phyloP scores from a whole-genome alignment of 164 flowering plant species.

The Buxus sempervirens region DNA sequence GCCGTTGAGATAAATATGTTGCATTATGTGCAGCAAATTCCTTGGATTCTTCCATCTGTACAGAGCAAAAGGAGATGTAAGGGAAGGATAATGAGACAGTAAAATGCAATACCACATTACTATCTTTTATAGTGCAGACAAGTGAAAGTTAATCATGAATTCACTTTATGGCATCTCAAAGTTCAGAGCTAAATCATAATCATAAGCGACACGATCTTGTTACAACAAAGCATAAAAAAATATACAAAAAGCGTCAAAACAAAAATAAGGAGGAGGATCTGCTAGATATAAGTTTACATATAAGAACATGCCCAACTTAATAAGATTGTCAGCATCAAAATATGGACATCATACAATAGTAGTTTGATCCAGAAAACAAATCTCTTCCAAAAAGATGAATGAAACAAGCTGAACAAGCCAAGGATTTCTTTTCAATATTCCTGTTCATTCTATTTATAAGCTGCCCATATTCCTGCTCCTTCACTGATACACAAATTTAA shows the following conservation, averaged over 20 bases:
- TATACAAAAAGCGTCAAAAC: not conserved
- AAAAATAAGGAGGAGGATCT: not conserved
- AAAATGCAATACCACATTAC: not conserved
- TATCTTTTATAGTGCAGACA: not conserved
- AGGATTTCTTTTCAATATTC: not conserved
- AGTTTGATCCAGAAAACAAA: not conserved
- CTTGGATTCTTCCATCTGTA: slow-evolving; percentile 80
- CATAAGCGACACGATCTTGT: not conserved
- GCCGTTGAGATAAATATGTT: slow-evolving; percentile 38
- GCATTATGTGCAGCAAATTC: slow-evolving; percentile 40
- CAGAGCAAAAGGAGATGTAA: slow-evolving; percentile 3
- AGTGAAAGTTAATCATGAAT: not conserved
- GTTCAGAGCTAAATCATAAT: not conserved
- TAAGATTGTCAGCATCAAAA: not conserved
- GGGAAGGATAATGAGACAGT: not conserved
- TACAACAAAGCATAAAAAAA: not conserved
- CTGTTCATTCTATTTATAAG: no score
- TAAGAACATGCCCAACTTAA: not conserved
- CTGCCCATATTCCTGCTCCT: not conserved
- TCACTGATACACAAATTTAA: not conserved
- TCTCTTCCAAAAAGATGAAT: not conserved
- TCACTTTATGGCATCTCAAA: no score
- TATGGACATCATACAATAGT: not conserved
- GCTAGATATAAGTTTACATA: not conserved
- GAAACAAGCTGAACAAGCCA: not conserved